Evolutionary conservation across 306 rosid genomes (phyloP).

Genomic region (Pyrus communis): DNA sequence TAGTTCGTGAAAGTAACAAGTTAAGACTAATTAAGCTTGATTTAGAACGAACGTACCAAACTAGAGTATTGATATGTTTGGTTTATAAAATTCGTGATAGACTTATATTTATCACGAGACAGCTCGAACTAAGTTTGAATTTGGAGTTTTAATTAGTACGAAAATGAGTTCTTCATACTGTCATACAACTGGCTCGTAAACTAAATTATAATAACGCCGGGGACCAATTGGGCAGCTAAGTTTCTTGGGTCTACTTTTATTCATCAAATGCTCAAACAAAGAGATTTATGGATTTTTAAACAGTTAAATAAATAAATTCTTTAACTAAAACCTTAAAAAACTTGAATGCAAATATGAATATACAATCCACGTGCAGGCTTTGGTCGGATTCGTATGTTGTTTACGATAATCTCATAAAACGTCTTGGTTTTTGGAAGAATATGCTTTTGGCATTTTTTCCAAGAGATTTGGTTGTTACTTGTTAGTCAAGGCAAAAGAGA

Average conservation of each 20-base stretch:
- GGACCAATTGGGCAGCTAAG: conserved; percentile 13
- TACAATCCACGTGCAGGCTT: not conserved
- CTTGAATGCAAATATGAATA: too few species aligned
- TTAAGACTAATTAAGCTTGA: too few species aligned
- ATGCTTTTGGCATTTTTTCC: not conserved
- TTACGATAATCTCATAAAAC: not conserved
- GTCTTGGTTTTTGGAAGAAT: conserved; percentile 5
- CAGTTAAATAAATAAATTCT: not conserved
- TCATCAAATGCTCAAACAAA: not conserved
- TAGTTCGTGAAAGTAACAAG: too few species aligned
- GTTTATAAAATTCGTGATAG: too few species aligned
- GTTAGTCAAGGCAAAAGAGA: not conserved
- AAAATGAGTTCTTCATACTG: too few species aligned
- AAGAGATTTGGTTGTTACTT: not conserved
- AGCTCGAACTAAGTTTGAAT: too few species aligned
- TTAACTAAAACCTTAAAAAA: not conserved
- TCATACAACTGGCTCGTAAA: not conserved
- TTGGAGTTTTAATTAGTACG: too few species aligned
- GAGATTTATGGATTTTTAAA: not conserved
- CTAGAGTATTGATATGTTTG: too few species aligned
- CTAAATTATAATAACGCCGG: not conserved
- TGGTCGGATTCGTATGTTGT: not conserved
- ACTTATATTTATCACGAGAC: too few species aligned
- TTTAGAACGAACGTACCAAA: too few species aligned
- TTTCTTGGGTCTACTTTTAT: not conserved